These are phyloP conservation scores for Cryptomeria japonica DNA, from an alignment of 75 land plant genomes.

Conservation along the genomic window DNA sequence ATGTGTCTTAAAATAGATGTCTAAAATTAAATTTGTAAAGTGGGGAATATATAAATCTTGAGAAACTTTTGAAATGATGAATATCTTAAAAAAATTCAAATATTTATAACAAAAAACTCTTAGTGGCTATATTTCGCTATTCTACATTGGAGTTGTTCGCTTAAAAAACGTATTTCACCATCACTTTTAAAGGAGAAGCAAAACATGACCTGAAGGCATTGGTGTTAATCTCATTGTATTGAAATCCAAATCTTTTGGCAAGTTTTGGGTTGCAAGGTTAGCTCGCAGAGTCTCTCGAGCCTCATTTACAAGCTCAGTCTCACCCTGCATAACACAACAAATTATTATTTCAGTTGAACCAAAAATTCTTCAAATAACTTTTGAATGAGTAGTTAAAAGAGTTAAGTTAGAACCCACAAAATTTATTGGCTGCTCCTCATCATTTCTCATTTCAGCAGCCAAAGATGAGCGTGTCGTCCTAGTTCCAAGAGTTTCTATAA, in stretches of 20 bases:
- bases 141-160: background rate
- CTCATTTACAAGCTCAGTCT: background rate
- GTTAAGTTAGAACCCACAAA: background rate
- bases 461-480: background rate
- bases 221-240: constrained; percentile 33
- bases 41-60: background rate
- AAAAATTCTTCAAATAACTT: background rate
- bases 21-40: background rate
- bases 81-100: background rate
- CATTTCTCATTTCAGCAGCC: background rate
- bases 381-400: background rate
- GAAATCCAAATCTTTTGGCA: constrained; percentile 14
- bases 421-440: background rate
- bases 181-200: background rate
- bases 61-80: background rate
- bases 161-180: background rate
- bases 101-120: background rate
- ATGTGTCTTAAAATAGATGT: background rate
- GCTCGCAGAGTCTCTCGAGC: constrained; percentile 14
- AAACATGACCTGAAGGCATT: constrained; percentile 19
- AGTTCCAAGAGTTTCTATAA: background rate
- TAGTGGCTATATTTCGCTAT: background rate
- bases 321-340: background rate
- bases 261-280: constrained; percentile 25
- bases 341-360: background rate